Evolutionary conservation across 2,329 filamentous ascomycete genomes (phyloP).

Genomic region (Hymenoscyphus occultus): DNA sequence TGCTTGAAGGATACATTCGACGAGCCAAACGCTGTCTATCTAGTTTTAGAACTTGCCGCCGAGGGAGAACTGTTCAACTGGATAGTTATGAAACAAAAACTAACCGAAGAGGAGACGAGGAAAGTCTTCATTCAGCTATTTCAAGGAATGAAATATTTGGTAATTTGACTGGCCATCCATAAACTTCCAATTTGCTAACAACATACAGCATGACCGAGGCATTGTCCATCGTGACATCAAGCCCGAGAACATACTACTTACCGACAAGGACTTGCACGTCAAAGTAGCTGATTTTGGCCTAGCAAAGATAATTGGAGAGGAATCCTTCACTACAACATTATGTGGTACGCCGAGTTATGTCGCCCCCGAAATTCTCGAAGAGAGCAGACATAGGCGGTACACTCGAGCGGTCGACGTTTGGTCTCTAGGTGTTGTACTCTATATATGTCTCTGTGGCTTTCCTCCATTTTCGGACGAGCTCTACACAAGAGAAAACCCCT

Average conservation of each 20-base stretch:
- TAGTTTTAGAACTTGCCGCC: constrained; percentile 84
- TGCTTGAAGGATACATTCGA: constrained; percentile 95
- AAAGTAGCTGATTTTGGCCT: constrained; percentile 96
- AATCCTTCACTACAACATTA: constrained; percentile 94
- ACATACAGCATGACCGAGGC: constrained; percentile 80
- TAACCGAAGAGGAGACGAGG: constrained; percentile 78
- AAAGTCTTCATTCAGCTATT: constrained; percentile 90
- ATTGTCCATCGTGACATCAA: constrained; percentile 93
- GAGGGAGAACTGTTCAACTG: constrained; percentile 96
- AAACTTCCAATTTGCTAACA: constrained; percentile 31
- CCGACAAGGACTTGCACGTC: constrained; percentile 78
- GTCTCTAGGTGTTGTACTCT: constrained; percentile 96
- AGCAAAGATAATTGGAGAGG: constrained; percentile 97
- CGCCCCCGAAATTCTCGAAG: constrained; percentile 89
- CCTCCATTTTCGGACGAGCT: constrained; percentile 96
- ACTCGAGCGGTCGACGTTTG: constrained; percentile 94
- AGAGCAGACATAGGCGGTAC: constrained; percentile 78
- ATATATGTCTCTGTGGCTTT: constrained; percentile 95
- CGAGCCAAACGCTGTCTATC: constrained; percentile 83
- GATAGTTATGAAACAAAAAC: constrained; percentile 86
- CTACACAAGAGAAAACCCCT: constrained; percentile 76
- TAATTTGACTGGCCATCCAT: constrained; percentile 45
- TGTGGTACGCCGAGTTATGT: constrained; percentile 98
- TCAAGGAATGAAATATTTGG: constrained; percentile 90
- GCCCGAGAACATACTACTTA: constrained; percentile 64